A percentile compares a stretch with the other conserved stretches of the same genome.
Evolutionary conservation across 805 yeast genomes (phyloP).

Genomic region (Ogataea paradorogensis): DNA sequence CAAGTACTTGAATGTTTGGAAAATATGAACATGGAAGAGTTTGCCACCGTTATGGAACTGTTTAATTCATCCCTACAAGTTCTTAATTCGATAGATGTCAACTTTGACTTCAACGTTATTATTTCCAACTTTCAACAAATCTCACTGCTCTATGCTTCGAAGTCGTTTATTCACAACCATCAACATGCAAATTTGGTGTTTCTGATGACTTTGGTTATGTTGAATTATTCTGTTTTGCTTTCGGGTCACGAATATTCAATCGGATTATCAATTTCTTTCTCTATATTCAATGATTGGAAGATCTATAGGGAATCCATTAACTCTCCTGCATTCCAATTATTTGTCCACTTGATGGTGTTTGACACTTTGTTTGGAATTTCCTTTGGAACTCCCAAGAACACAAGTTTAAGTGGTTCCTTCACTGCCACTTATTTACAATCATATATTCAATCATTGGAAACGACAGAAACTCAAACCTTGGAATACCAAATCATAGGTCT

Average conservation of each 20-base stretch:
- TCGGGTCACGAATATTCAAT: constrained; percentile 61
- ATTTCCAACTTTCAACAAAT: constrained; percentile 36
- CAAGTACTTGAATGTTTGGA: constrained; percentile 28
- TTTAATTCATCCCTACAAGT: constrained; percentile 41
- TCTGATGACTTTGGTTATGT: constrained; percentile 37
- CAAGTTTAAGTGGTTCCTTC: constrained; percentile 22
- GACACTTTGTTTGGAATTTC: constrained; percentile 53
- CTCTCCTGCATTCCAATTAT: constrained; percentile 33
- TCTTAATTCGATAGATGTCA: constrained; percentile 31
- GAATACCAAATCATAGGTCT: constrained; percentile 29
- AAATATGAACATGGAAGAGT: constrained; percentile 30
- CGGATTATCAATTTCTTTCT: constrained; percentile 50
- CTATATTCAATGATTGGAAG: constrained; percentile 58
- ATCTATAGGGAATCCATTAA: constrained; percentile 36
- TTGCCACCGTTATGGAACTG: constrained; percentile 35
- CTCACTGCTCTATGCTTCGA: constrained; percentile 36
- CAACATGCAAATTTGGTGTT: constrained; percentile 32
- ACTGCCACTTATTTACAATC: constrained; percentile 17
- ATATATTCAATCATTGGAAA: constrained; percentile 16
- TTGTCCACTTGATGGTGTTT: constrained; percentile 44
- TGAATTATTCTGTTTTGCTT: constrained; percentile 56
- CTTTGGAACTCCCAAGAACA: constrained; percentile 41
- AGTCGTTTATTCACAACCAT: constrained; percentile 29
- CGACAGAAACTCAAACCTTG: constrained; percentile 10
- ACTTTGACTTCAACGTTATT: constrained; percentile 33